Conservation (phyloP, 2,329 filamentous ascomycete genomes). For the Thielaviopsis populi region DNA sequence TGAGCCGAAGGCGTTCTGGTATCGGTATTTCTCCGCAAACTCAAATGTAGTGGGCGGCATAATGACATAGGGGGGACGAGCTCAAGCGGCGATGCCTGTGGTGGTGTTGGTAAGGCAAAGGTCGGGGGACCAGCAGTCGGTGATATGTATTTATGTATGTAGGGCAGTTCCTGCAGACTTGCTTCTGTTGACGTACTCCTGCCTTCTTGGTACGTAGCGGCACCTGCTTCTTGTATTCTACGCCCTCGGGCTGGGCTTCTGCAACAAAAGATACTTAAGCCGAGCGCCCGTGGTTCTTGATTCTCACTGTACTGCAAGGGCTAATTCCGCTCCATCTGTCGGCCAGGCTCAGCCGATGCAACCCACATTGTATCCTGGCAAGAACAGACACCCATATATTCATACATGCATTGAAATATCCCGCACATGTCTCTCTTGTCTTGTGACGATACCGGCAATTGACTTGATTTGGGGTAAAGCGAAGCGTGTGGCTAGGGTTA, state of each 20-base stretch:
- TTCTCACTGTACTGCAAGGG: too few species aligned
- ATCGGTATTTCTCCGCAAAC: conserved; percentile 47
- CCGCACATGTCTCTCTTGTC: neutral
- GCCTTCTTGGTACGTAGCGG: neutral
- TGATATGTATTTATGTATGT: neutral
- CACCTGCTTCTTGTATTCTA: neutral
- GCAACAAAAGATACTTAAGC: neutral
- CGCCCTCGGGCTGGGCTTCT: neutral
- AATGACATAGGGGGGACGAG: neutral
- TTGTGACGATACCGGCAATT: neutral
- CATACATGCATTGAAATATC: neutral
- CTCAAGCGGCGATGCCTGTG: neutral
- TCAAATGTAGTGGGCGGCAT: conserved; percentile 39
- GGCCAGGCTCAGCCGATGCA: neutral
- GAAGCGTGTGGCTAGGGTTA: neutral
- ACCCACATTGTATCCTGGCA: neutral
- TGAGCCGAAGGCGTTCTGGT: conserved; percentile 63
- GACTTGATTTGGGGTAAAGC: neutral
- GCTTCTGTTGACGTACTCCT: neutral
- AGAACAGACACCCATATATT: too few species aligned
- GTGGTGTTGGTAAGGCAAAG: neutral
- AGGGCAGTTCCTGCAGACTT: neutral
- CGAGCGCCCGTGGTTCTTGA: neutral
- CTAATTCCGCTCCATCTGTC: neutral
- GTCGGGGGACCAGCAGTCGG: neutral